These are phyloP conservation scores for Kentomonas sorsogonicus DNA, from an alignment of 208 protist species.

Conservation along the genomic window DNA sequence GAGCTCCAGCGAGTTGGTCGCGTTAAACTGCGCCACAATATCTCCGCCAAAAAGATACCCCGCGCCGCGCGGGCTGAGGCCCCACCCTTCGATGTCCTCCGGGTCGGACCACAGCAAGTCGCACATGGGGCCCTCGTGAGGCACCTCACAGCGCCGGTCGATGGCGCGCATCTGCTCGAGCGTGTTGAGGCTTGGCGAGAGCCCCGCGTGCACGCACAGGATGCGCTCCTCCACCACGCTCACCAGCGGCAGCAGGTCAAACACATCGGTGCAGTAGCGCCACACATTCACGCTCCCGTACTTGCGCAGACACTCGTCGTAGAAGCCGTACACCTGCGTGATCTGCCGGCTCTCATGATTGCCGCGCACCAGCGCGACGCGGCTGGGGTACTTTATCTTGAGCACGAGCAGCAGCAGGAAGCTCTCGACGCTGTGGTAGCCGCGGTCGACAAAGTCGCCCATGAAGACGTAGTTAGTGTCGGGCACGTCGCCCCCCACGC, in stretches of 20 bases:
- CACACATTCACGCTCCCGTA: constrained; percentile 99
- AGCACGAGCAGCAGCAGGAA: constrained; percentile 97
- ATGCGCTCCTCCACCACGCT: constrained; percentile 98
- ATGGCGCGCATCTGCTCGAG: constrained; percentile 95
- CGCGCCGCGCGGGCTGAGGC: constrained; percentile 96
- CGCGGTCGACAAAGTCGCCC: constrained; percentile 99
- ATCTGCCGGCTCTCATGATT: constrained; percentile 96
- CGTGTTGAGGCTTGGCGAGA: constrained; percentile 97
- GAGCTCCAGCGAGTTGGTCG: constrained; percentile 92
- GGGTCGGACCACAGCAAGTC: constrained; percentile 98
- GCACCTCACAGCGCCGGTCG: constrained; percentile 96
- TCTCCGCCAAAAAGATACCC: constrained; percentile 99
- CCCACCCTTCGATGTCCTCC: constrained; percentile 96
- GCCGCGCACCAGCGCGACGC: constrained; percentile 95
- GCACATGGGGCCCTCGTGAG: constrained; percentile 98
- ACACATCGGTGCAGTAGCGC: constrained; percentile 99
- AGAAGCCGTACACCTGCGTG: constrained; percentile 99
- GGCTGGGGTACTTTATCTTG: constrained; percentile 95
- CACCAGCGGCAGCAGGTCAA: constrained; percentile 98
- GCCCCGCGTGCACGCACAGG: constrained; percentile 98
- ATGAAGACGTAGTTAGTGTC: constrained; percentile 97
- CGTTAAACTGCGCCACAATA: constrained; percentile 94
- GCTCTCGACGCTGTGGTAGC: constrained; percentile 98
- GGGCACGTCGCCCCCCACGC: constrained; percentile 93
- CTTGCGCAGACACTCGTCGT: constrained; percentile 99